Conservation (phyloP, 306 rosid genomes). For the Cucurbita pepo region DNA sequence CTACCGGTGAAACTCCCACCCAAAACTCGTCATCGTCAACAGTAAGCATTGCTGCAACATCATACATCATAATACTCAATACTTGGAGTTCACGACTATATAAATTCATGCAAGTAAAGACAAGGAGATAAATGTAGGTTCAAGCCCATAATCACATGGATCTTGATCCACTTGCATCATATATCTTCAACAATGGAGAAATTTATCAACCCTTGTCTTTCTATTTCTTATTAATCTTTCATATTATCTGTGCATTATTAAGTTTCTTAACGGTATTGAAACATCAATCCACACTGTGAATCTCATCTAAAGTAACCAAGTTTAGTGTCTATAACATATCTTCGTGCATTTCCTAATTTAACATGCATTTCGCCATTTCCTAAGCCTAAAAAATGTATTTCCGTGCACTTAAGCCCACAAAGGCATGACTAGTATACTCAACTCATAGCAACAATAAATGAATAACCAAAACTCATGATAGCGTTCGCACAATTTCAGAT, state of each 20-base stretch:
- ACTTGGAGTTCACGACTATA: neutral
- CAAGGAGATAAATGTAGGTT: neutral
- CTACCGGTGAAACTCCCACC: slow-evolving; percentile 79
- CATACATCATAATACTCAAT: slow-evolving; percentile 14
- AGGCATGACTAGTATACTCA: neutral
- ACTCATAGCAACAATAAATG: neutral
- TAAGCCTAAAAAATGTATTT: neutral
- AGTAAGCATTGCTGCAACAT: slow-evolving; percentile 71
- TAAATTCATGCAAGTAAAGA: neutral
- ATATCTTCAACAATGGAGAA: neutral
- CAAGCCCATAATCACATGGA: neutral
- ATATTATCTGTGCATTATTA: neutral
- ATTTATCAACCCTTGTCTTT: neutral
- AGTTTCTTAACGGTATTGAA: neutral
- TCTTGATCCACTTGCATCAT: neutral
- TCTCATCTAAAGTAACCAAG: neutral
- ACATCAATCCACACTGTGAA: neutral
- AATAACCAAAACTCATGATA: neutral
- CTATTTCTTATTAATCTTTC: neutral
- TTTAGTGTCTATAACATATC: neutral
- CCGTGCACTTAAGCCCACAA: neutral
- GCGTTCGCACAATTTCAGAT: neutral
- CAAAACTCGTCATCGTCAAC: slow-evolving; percentile 88
- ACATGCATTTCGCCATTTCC: neutral
- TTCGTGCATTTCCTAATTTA: neutral